Evolutionary conservation across 352 stramenopile species (phyloP), one percentile per base, ranked within the genome.

Genomic region (Phytophthora tubulina): DNA sequence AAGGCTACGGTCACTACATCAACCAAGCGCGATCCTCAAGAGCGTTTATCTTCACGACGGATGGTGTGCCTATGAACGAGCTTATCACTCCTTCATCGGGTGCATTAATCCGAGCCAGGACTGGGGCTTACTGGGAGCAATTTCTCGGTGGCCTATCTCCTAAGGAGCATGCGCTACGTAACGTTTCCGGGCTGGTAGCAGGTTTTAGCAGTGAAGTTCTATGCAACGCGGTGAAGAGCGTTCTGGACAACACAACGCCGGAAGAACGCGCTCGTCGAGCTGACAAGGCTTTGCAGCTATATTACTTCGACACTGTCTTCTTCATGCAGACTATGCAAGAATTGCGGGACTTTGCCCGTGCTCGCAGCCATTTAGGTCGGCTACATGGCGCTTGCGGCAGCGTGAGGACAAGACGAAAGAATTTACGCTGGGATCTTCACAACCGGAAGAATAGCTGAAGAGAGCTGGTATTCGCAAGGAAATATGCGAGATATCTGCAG

Each of bases 1-100:
- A 88, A 52, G 79, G 76, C 9, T 90, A 88, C 55, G 80, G 80
- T 7, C 82, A 90, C 63, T 90, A 88, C 55, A 84, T 90, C 53
- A 90, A 88, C 63, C 80, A 90, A 60, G 82, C 82, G n/a, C 65
- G 82, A 15, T 80, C 82, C 0, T 74, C 78, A 2, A 68, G 73
- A 31, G 77, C 70, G 2, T 51, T 87, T 38, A 76, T 90, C 36
- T 36, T 86, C 38, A 90, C 82, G 27, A 87, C 82, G 9, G 71
- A 88, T 39, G 74, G 73, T 5, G 50, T 69, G 2, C 82, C 82
- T 2, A 90, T 90, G 82, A 86, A 87, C 31, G 80, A 90, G 38
- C 56, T 90, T 6, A 73, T 67, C 39, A 59, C 49, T 1, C 27
- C 55, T 2, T 62, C 54, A 13, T 62, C 54, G 6, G 80, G 82